Evolutionary conservation across 495 filamentous ascomycete species (phyloP).

Genomic region (Diplogelasinospora grovesii): DNA sequence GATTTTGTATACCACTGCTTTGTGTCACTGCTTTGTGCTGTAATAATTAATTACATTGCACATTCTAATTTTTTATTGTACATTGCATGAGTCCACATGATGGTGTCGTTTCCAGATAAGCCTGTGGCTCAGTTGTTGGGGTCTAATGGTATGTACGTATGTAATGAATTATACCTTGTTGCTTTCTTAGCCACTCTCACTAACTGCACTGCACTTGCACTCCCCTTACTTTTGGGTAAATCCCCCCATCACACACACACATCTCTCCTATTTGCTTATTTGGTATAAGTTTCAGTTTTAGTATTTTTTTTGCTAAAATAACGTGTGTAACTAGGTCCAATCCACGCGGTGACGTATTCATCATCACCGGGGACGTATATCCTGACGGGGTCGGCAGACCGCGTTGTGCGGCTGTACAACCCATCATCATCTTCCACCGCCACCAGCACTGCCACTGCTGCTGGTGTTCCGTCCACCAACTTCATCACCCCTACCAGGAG

Average conservation of each 20-base stretch:
- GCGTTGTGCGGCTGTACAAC: conserved; percentile 76
- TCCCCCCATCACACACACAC: no score
- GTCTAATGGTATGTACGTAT: conserved; percentile 29
- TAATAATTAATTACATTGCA: no score
- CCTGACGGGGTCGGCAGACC: conserved; percentile 81
- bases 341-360: conserved; percentile 69
- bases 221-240: no score
- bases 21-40: no score
- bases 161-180: no score
- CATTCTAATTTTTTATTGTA: no score
- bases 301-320: conserved; percentile 7
- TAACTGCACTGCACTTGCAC: no score
- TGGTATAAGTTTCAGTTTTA: neutral
- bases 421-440: conserved; percentile 40
- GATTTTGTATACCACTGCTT: no score
- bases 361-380: conserved; percentile 64
- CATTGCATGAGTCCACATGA: no score
- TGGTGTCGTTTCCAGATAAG: conserved; percentile 27
- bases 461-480: conserved; percentile 15
- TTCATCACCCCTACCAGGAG: conserved; percentile 20
- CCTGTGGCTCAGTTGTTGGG: conserved; percentile 39
- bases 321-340: conserved; percentile 48
- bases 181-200: no score
- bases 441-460: conserved; percentile 22
- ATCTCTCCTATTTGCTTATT: no score